These are phyloP conservation scores for Scheffersomyces parashehatae DNA, from an alignment of 1,139 yeast genomes.

Conservation along the genomic window DNA sequence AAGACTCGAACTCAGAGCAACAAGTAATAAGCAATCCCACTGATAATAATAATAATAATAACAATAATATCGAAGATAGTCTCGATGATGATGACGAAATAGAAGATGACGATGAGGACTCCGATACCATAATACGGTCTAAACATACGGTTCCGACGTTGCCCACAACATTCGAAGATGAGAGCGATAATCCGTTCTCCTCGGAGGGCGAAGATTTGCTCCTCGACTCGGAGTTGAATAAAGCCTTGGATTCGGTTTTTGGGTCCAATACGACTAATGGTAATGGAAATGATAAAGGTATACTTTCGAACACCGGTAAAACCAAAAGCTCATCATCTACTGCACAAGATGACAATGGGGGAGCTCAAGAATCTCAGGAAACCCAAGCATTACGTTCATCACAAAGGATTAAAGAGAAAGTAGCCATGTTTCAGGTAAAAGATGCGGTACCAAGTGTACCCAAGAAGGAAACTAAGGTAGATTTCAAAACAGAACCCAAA, in stretches of 20 bases:
- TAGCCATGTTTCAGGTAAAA: not conserved
- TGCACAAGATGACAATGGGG: not conserved
- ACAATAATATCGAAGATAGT: too few species aligned
- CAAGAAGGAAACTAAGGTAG: not conserved
- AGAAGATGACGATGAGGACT: conserved; percentile 5
- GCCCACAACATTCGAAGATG: not conserved
- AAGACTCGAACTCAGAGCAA: too few species aligned
- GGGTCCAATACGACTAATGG: not conserved
- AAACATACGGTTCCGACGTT: not conserved
- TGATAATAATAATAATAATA: too few species aligned
- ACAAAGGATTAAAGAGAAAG: not conserved
- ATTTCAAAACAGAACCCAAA: not conserved
- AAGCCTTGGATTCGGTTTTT: conserved; percentile 5
- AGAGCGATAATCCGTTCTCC: not conserved
- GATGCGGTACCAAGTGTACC: not conserved
- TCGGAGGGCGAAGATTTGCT: not conserved
- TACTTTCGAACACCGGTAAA: not conserved
- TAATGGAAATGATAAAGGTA: too few species aligned
- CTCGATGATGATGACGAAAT: not conserved
- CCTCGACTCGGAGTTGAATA: conserved; percentile 12
- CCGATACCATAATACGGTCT: conserved; percentile 1
- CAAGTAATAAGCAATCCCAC: too few species aligned
- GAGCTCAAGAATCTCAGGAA: not conserved
- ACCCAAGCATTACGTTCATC: not conserved
- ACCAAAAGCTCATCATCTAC: not conserved